Percentiles rank a stretch among this genome's conserved stretches.
Evolutionary conservation across 768 basidiomycete genomes (phyloP).

Genomic region (Lactarius hengduanensis): DNA sequence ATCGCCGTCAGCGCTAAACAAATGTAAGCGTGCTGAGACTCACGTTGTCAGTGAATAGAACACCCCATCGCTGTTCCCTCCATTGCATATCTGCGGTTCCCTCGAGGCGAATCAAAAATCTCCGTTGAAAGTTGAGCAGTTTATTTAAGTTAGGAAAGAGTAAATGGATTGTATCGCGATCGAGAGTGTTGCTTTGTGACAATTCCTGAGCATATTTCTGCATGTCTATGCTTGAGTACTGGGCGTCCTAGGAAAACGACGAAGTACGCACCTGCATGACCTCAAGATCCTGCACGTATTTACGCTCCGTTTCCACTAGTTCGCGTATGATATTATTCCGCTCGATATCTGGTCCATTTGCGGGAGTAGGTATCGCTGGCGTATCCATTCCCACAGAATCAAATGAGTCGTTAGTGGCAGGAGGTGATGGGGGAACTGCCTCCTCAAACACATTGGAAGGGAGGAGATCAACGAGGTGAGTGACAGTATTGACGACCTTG

Average conservation of each 20-base stretch:
- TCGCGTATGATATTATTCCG: slow-evolving; percentile 82
- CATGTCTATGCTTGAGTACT: slow-evolving; percentile 13
- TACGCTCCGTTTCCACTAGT: slow-evolving; percentile 91
- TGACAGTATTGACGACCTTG: slow-evolving; percentile 88
- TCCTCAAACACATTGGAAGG: slow-evolving; percentile 68
- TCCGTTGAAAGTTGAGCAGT: slow-evolving; percentile 93
- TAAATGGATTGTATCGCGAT: slow-evolving; percentile 92
- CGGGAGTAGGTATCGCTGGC: slow-evolving; percentile 41
- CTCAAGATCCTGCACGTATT: slow-evolving; percentile 95
- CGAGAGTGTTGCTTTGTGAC: slow-evolving; percentile 78
- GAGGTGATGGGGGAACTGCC: slow-evolving; percentile 53
- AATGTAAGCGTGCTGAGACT: slow-evolving; percentile 38
- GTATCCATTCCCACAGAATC: slow-evolving; percentile 55
- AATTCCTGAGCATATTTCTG: slow-evolving; percentile 90
- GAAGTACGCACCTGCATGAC: slow-evolving; percentile 78
- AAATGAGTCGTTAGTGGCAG: slow-evolving; percentile 56
- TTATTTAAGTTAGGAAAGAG: slow-evolving; percentile 95
- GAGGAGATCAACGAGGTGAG: slow-evolving; percentile 75
- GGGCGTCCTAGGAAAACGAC: neutral
- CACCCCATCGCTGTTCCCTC: slow-evolving; percentile 86
- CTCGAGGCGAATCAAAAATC: slow-evolving; percentile 88
- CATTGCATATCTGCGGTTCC: slow-evolving; percentile 79
- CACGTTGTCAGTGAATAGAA: slow-evolving; percentile 80
- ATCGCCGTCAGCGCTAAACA: slow-evolving; percentile 40
- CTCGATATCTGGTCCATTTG: slow-evolving; percentile 61